A percentile compares a stretch with the other conserved stretches of the same genome.
Conservation (phyloP, 768 basidiomycete species). For the Cystobasidium ongulense region DNA sequence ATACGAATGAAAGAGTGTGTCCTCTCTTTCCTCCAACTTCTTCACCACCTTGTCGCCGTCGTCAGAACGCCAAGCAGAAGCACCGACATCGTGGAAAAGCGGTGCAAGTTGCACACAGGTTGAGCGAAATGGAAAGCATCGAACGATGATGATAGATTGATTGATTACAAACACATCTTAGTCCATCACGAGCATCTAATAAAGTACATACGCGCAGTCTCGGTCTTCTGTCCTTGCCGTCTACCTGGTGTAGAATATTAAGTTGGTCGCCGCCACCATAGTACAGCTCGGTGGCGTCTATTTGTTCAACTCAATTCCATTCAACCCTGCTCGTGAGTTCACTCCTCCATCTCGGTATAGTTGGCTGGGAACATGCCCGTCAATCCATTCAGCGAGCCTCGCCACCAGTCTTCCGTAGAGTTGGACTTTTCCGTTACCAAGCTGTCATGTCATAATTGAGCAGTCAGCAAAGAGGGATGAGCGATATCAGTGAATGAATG, state of each 20-base stretch:
- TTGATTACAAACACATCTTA: too few relatives aligned
- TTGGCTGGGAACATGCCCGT: constrained; percentile 20
- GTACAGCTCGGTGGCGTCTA: neutral
- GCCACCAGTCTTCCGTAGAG: constrained; percentile 24
- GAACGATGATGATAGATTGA: too few relatives aligned
- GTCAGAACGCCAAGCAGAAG: neutral
- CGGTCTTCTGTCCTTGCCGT: neutral
- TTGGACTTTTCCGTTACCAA: constrained; percentile 4
- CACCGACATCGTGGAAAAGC: neutral
- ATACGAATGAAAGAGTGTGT: neutral
- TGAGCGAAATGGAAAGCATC: too few relatives aligned
- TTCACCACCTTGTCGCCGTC: neutral
- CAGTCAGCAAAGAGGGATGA: neutral
- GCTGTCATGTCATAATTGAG: neutral
- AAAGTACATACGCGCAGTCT: too few relatives aligned
- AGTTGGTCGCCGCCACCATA: neutral
- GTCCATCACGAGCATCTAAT: too few relatives aligned
- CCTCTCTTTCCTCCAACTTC: neutral
- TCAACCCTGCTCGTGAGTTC: neutral
- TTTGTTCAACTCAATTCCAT: neutral
- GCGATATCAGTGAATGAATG: neutral
- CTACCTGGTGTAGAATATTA: neutral
- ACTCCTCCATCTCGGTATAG: neutral
- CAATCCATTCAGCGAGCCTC: constrained; percentile 12
- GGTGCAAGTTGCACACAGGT: neutral